Base-by-base conservation (phyloP, 345 rosid genomes). In the Citrus glauca region DNA sequence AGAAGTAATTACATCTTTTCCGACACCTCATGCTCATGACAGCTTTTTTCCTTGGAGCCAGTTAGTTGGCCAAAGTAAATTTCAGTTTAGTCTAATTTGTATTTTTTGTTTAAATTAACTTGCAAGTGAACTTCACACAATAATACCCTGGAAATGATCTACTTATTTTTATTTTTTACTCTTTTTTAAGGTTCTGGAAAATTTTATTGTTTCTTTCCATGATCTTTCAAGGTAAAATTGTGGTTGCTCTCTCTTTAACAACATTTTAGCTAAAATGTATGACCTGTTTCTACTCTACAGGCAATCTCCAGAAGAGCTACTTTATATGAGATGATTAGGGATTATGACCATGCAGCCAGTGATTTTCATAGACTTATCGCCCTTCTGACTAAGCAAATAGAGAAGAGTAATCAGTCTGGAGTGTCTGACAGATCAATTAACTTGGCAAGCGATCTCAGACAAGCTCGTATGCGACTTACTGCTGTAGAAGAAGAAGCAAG, bases 241-340 rank as follows among this genome's bases (percentile, higher is more conserved):
- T 55, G 67, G 59, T 63, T 55, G 33, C 24, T 37, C 77, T 20
- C 68, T 30, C 13, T 72, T 30, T 24, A 57, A 69, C 42, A 79
- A 68, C 60, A 61, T 74, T 45, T 48, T 55, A 20, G 74, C 64
- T 74, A 60, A 75, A 74, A 61, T 63, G 68, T 40, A 45, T 74
- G 56, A 50, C 55, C 42, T 55, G 35, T 57, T 35, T 59, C 62
- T 77, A 55, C 55, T 73, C 78, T 50, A 53, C 82, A 96, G 98
- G 98, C 98, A 78, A 91, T 94, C 77, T 91, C 99, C 72, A 91
- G 99, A 80, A 88, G 97, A 72, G 92, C 98, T 73, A 85, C 89
- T 40, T 85, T 96, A 77, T 92, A 81, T 77, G 98, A 92, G 90
- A 91, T 88, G 93, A 89, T 94, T 76, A 92, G 97, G 84, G 95